Evolutionary conservation across 2,329 filamentous ascomycete genomes (phyloP).

Genomic region (Clonostachys byssicola): DNA sequence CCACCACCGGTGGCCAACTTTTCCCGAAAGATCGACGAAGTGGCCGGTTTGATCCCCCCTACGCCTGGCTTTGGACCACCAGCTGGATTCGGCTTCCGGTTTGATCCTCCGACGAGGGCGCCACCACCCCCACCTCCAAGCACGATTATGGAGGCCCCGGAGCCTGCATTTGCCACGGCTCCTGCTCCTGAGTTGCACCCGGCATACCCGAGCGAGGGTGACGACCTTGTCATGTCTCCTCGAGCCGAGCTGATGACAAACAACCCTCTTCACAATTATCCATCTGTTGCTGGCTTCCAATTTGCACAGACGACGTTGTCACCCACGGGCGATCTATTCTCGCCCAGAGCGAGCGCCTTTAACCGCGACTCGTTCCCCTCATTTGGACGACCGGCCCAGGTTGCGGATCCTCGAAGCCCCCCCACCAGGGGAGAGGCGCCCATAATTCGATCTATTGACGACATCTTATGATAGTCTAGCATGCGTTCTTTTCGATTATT

Average conservation of each 20-base stretch:
- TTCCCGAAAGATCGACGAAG: not conserved
- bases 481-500: not conserved
- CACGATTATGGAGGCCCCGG: conserved; percentile 1
- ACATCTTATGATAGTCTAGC: conserved; percentile 55
- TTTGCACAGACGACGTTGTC: conserved; percentile 49
- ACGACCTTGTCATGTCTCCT: conserved; percentile 64
- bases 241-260: conserved; percentile 69
- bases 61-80: conserved; percentile 37
- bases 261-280: conserved; percentile 52
- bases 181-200: conserved; percentile 27
- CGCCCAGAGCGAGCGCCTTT: conserved; percentile 45
- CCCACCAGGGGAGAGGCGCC: conserved; percentile 70
- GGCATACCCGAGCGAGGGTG: conserved; percentile 23
- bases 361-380: conserved; percentile 47
- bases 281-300: conserved; percentile 33
- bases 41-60: conserved; percentile 25
- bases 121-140: conserved; percentile 5
- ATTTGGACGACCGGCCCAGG: conserved; percentile 45
- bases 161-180: conserved; percentile 15
- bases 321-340: conserved; percentile 48
- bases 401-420: conserved; percentile 68
- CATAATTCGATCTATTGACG: conserved; percentile 74
- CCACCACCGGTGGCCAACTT: not conserved
- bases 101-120: conserved; percentile 8
- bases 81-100: conserved; percentile 34